Base-by-base conservation (phyloP, 768 basidiomycete genomes). In the Boletus pseudopeckii region DNA sequence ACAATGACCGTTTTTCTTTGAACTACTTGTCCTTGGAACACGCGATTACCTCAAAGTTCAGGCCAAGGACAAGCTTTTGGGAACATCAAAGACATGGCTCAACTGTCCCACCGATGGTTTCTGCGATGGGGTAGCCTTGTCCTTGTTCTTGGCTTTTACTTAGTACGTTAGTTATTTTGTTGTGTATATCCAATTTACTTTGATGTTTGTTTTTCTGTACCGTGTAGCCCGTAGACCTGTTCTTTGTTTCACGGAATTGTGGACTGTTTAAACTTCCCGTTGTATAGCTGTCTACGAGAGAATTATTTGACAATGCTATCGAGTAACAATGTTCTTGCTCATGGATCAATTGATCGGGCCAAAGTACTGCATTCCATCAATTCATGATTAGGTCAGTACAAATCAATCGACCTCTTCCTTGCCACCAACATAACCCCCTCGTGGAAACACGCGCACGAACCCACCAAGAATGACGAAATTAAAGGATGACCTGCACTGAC, bases 401-500 rank as follows among this genome's bases (percentile, higher is more conserved):
- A 34, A 28, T 15, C 3, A 47, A 33, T 13, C 36, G 7, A 28
- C 36, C 15, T 24, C 45, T 18, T 30, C 13, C 30, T 45, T 32
- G 13, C 18, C 14, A 20, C 7, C 20, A 8, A 14, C n/a, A n/a
- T n/a, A 26, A 26, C 24, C n/a, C 45, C 24, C 47, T 15, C 8
- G n/a, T 45, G 17, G 26, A 22, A 15, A n/a, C 9, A 32, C n/a
- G n/a, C 10, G 5, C 14, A 24, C n/a, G 52, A n/a, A 59, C 64
- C 4, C 33, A 70, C 58, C 64, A 39, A 68, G 54, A 24, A 61
- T 59, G 11, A 46, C 53, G 5, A 63, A 50, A 30, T n/a, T 10
- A 8, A 55, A 34, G 30, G 32, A 7, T 18, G 41, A 14, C 5
- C 55, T 1, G 80, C 62, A 0, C 75, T 74, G 26, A 85, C 58